These are phyloP conservation scores for Orbilia javanica DNA, from an alignment of 2,329 filamentous ascomycete genomes.

Conservation along the genomic window DNA sequence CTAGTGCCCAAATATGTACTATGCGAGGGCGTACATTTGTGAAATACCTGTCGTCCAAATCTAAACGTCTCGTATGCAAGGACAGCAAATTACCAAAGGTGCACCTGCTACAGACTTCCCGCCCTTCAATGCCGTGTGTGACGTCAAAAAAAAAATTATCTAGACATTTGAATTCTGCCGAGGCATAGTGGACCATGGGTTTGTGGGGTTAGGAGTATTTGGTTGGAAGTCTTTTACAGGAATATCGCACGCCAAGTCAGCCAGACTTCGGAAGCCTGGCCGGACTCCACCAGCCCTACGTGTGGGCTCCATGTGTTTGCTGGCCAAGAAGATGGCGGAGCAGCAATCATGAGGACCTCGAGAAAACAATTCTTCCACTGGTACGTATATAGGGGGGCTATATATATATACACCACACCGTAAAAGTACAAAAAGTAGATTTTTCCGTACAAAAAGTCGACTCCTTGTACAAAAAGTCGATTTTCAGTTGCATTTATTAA, in stretches of 20 bases:
- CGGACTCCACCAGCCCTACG: constrained; percentile 43
- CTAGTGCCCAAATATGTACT: neutral
- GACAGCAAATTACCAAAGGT: constrained; percentile 54
- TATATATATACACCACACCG: constrained; percentile 21
- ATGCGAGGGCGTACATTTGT: constrained; percentile 16
- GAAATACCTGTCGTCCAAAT: constrained; percentile 37
- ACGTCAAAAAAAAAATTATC: constrained; percentile 51
- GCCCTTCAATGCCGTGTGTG: constrained; percentile 17
- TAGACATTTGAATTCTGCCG: constrained; percentile 14
- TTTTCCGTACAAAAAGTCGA: constrained; percentile 23
- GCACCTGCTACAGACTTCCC: constrained; percentile 36
- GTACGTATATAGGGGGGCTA: constrained; percentile 1
- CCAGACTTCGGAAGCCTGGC: constrained; percentile 20
- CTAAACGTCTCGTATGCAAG: constrained; percentile 39
- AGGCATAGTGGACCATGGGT: neutral
- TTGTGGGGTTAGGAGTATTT: constrained; percentile 54
- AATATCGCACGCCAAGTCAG: constrained; percentile 7
- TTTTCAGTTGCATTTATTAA: constrained; percentile 55
- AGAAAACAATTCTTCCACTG: constrained; percentile 1
- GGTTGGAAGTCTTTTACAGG: too few relatives aligned
- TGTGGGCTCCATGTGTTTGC: constrained; percentile 4
- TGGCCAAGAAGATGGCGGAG: constrained; percentile 42
- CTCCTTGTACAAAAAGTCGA: constrained; percentile 40
- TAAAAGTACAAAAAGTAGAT: constrained; percentile 29
- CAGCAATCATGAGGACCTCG: constrained; percentile 14